phyloP scores from a whole-genome alignment of 228 moss, liverwort and hornwort species.

The Sphagnum magellanicum region DNA sequence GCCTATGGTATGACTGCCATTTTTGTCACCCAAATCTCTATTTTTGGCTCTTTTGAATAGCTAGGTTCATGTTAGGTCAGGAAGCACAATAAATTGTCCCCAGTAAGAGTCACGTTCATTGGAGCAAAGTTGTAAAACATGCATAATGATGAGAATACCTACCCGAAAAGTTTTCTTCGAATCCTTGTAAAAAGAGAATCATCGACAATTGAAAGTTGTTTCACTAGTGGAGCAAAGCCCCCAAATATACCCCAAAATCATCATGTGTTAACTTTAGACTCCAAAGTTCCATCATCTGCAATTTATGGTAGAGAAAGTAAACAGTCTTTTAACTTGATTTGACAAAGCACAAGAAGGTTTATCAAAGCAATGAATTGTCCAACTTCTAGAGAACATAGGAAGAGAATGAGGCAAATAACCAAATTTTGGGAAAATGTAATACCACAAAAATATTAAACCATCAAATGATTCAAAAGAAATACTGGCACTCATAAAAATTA shows the following conservation, averaged over 20 bases:
- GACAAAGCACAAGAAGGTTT: background rate
- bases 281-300: constrained; percentile 89
- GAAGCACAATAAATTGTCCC: background rate
- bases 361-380: background rate
- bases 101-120: too few relatives aligned
- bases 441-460: too few relatives aligned
- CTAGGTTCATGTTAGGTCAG: background rate
- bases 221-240: constrained; percentile 85
- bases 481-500: too few relatives aligned
- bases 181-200: constrained; percentile 19
- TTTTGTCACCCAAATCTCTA: background rate
- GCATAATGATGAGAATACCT: constrained; percentile 9
- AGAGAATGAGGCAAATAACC: too few relatives aligned
- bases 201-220: constrained; percentile 40
- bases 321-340: constrained; percentile 2
- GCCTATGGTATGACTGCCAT: background rate
- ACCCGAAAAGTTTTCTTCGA: constrained; percentile 58
- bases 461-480: too few relatives aligned
- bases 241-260: constrained; percentile 90
- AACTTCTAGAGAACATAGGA: background rate
- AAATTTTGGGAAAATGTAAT: too few relatives aligned
- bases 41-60: background rate
- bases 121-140: background rate
- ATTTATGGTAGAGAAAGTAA: background rate
- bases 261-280: constrained; percentile 79